phyloP scores from a whole-genome alignment of 164 flowering plant genomes.

The Magnolia officinalis region DNA sequence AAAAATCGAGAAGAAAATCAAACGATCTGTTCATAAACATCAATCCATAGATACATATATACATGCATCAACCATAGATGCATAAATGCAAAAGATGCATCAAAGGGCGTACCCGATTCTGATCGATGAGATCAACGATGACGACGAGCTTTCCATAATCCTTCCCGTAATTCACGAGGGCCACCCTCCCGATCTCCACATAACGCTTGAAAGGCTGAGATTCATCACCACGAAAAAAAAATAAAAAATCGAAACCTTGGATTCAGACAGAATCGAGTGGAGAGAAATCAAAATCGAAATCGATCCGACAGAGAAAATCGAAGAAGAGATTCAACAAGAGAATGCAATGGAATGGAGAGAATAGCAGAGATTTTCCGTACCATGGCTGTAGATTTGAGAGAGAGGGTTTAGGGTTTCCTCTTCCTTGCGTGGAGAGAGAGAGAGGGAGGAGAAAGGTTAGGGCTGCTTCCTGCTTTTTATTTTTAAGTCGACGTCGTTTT shows the following conservation, averaged over 20 bases:
- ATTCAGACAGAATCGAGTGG: background rate
- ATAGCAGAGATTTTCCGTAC: background rate
- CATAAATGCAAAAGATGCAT: background rate
- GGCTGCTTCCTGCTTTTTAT: background rate
- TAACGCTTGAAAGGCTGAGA: slow-evolving; percentile 22
- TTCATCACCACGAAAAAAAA: background rate
- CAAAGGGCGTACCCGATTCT: slow-evolving; percentile 11
- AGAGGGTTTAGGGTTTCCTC: slow-evolving; percentile 1
- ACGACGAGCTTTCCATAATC: slow-evolving; percentile 23
- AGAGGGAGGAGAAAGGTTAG: background rate
- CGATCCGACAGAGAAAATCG: background rate
- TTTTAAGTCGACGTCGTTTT: background rate
- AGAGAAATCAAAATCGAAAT: background rate
- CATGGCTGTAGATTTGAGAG: background rate
- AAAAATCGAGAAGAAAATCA: background rate
- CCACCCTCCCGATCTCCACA: slow-evolving; percentile 25
- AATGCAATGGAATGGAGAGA: background rate
- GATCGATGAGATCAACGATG: slow-evolving; percentile 21
- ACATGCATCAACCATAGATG: background rate
- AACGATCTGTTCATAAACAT: background rate
- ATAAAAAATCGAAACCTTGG: background rate
- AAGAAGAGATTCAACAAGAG: background rate
- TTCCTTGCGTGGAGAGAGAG: background rate
- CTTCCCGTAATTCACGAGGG: slow-evolving; percentile 21
- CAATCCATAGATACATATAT: background rate